A percentile compares a stretch with the other conserved stretches of the same genome.
phyloP scores from a whole-genome alignment of 202 grass and related monocot genomes.

The Carex arenaria region DNA sequence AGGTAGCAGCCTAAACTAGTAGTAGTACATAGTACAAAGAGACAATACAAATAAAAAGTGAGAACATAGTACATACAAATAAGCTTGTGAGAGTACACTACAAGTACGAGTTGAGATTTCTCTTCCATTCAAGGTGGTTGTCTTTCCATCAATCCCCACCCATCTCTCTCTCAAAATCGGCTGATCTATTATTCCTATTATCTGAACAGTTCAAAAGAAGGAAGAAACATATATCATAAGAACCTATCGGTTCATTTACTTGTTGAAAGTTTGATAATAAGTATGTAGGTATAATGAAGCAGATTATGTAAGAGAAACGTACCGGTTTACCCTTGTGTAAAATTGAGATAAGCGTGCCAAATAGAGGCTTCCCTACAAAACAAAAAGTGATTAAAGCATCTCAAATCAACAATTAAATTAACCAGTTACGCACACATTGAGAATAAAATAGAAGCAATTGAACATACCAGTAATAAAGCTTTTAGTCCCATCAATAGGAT shows the following conservation, averaged over 20 bases:
- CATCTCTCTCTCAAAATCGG: conserved; percentile 81
- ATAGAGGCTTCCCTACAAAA: conserved; percentile 79
- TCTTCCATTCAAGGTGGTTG: conserved; percentile 71
- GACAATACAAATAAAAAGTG: background rate
- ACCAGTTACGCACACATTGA: background rate
- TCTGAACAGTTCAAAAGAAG: conserved; percentile 26
- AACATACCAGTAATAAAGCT: conserved; percentile 84
- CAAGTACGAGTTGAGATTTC: conserved; percentile 71
- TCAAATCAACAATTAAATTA: background rate
- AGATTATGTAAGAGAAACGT: conserved; percentile 22
- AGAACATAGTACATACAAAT: conserved; percentile 56
- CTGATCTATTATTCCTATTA: conserved; percentile 84
- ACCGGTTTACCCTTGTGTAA: conserved; percentile 76
- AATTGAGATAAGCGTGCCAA: conserved; percentile 81
- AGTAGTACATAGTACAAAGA: background rate
- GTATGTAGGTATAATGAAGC: background rate
- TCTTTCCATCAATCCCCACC: conserved; percentile 62
- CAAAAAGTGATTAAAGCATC: conserved; percentile 1
- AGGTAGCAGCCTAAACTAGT: background rate
- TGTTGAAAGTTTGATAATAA: background rate
- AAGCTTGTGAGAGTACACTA: conserved; percentile 64
- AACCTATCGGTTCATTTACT: background rate
- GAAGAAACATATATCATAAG: background rate
- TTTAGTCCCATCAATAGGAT: conserved; percentile 93
- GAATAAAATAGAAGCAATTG: background rate